phyloP scores from a whole-genome alignment of 2,329 filamentous ascomycete species.

The Pseudomassariella vexata region DNA sequence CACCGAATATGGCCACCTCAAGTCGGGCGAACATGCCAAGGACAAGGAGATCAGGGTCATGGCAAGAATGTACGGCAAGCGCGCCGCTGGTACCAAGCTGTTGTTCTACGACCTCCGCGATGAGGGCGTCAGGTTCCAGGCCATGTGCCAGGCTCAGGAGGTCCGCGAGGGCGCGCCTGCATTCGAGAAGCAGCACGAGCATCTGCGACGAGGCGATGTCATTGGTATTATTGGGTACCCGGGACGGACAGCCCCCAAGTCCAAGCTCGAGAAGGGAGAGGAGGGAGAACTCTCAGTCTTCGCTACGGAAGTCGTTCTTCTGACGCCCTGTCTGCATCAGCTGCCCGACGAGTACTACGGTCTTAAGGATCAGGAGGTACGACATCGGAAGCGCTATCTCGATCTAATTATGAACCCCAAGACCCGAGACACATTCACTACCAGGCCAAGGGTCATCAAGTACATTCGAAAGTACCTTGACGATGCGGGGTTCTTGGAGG shows the following conservation, averaged over 20 bases:
- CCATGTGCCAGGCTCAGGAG: conserved; percentile 86
- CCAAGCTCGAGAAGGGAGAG: conserved; percentile 68
- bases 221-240: conserved; percentile 83
- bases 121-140: conserved; percentile 67
- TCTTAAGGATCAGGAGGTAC: conserved; percentile 91
- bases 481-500: conserved; percentile 80
- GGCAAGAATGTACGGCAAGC: conserved; percentile 85
- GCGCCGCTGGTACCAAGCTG: conserved; percentile 75
- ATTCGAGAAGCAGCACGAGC: conserved; percentile 86
- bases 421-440: conserved; percentile 77
- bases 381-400: conserved; percentile 88
- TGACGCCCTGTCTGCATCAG: conserved; percentile 88
- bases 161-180: conserved; percentile 56
- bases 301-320: conserved; percentile 75
- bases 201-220: conserved; percentile 85
- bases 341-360: conserved; percentile 87
- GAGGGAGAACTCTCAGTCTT: conserved; percentile 94
- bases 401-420: conserved; percentile 96
- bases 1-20: conserved; percentile 70
- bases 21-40: conserved; percentile 79
- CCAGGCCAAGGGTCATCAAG: conserved; percentile 78
- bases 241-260: conserved; percentile 83
- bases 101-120: conserved; percentile 81
- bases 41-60: conserved; percentile 72
- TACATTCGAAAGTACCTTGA: conserved; percentile 90